These are phyloP conservation scores for Aurifilum marmelostoma DNA, from an alignment of 2,329 filamentous ascomycete genomes.

Conservation along the genomic window DNA sequence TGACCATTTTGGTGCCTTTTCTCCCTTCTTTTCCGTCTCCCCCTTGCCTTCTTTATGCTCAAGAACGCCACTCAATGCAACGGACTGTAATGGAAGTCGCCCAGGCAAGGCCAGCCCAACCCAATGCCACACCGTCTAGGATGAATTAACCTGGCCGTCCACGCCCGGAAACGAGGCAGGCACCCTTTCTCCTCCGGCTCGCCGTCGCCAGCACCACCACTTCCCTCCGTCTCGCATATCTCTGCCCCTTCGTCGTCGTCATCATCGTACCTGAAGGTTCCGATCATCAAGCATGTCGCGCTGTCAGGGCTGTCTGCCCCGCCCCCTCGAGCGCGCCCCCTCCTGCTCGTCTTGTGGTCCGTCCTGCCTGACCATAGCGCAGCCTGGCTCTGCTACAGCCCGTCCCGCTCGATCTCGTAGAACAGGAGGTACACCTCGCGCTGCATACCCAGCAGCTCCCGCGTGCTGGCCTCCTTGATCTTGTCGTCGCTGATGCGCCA, in stretches of 20 bases:
- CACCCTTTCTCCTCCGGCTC: constrained; percentile 10
- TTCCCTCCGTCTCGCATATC: neutral
- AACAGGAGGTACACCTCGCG: constrained; percentile 95
- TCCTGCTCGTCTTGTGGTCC: neutral
- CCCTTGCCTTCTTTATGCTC: neutral
- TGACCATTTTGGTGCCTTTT: neutral
- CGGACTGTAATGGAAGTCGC: constrained; percentile 11
- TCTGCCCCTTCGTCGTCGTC: neutral
- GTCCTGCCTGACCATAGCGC: neutral
- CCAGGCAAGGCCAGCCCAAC: constrained; percentile 1
- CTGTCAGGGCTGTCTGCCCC: neutral
- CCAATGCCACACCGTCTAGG: neutral
- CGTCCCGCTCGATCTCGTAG: constrained; percentile 77
- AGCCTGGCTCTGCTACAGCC: constrained; percentile 22
- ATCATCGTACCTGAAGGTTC: neutral
- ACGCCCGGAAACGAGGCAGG: constrained; percentile 4
- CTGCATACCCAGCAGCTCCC: constrained; percentile 90
- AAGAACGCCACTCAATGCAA: constrained; percentile 10
- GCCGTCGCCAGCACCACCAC: neutral
- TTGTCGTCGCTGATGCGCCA: constrained; percentile 99
- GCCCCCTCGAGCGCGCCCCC: neutral
- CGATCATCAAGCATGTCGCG: constrained; percentile 5
- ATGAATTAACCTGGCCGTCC: neutral
- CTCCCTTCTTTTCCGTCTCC: too few relatives aligned
- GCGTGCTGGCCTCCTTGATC: constrained; percentile 90